Percentiles rank a stretch among this genome's conserved stretches.
phyloP scores from a whole-genome alignment of 176 grass and related monocot genomes.

The Urochloa ruziziensis region DNA sequence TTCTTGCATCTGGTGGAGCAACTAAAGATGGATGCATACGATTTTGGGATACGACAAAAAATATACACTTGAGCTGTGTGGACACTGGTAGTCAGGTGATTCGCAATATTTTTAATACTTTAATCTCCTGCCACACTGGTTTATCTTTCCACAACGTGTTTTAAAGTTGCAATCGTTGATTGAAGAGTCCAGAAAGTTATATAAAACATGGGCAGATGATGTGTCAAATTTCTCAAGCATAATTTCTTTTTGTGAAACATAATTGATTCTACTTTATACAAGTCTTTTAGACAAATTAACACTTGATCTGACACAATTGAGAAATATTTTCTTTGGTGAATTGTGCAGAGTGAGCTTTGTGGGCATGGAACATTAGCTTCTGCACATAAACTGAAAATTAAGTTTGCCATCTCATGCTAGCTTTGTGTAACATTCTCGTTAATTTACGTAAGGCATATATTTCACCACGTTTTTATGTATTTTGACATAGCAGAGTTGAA shows the following conservation, averaged over 20 bases:
- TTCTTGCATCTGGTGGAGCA: slow-evolving; percentile 95
- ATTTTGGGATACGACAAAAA: slow-evolving; percentile 91
- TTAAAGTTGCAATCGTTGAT: neutral
- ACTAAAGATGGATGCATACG: slow-evolving; percentile 91
- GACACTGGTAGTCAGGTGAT: slow-evolving; percentile 97
- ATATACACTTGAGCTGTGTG: slow-evolving; percentile 72
- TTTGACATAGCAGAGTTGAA: too few relatives aligned
- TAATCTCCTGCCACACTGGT: neutral
- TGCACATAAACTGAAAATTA: too few relatives aligned
- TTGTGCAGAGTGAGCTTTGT: neutral
- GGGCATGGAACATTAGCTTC: too few relatives aligned
- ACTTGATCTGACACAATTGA: neutral
- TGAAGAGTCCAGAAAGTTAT: neutral
- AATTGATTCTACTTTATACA: neutral
- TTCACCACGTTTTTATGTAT: too few relatives aligned
- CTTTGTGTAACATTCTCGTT: too few relatives aligned
- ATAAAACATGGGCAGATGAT: too few relatives aligned
- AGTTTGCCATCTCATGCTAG: too few relatives aligned
- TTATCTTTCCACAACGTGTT: neutral
- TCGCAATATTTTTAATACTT: neutral
- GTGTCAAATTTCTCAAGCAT: neutral
- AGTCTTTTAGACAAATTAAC: neutral
- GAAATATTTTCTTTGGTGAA: neutral
- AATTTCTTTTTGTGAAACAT: neutral
- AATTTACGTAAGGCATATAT: too few relatives aligned